Percentiles rank a stretch among this genome's conserved stretches.
Conservation (phyloP, 768 basidiomycete genomes). For the Paxillus ammoniavirescens region DNA sequence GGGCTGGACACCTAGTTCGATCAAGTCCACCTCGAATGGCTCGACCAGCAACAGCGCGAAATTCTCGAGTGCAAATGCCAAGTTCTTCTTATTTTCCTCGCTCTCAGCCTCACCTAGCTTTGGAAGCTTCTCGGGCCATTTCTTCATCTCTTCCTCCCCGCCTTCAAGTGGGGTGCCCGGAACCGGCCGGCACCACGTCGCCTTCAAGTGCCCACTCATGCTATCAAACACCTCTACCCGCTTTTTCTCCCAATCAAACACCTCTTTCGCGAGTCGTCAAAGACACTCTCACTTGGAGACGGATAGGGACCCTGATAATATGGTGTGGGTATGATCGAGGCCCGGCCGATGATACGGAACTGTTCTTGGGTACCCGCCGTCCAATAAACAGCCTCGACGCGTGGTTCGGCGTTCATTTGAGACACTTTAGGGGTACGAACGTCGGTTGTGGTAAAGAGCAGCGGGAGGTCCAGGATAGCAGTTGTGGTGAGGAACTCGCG, state of each 20-base stretch:
- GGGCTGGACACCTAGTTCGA: constrained; percentile 57
- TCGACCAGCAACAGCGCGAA: constrained; percentile 76
- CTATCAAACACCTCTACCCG: constrained; percentile 56
- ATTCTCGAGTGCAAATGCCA: constrained; percentile 57
- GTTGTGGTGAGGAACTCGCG: constrained; percentile 53
- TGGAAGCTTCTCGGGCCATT: constrained; percentile 59
- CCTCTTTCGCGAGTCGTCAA: constrained; percentile 35
- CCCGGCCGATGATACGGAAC: constrained; percentile 64
- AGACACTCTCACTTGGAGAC: constrained; percentile 20
- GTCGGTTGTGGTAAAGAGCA: constrained; percentile 71
- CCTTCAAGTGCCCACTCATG: constrained; percentile 63
- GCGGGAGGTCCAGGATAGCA: constrained; percentile 45
- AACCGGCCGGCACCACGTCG: constrained; percentile 66
- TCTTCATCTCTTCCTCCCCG: constrained; percentile 54
- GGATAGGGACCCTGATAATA: constrained; percentile 28
- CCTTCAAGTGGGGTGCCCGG: constrained; percentile 57
- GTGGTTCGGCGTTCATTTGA: constrained; percentile 46
- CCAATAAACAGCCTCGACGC: constrained; percentile 75
- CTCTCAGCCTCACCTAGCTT: constrained; percentile 45
- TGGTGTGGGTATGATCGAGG: constrained; percentile 54
- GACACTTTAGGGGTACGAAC: constrained; percentile 65
- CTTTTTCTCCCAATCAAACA: constrained; percentile 59
- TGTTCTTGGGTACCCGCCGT: constrained; percentile 64
- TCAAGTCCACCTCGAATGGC: constrained; percentile 64
- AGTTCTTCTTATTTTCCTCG: constrained; percentile 43